Base-by-base conservation (phyloP, 306 rosid genomes). In the Quercus suber region DNA sequence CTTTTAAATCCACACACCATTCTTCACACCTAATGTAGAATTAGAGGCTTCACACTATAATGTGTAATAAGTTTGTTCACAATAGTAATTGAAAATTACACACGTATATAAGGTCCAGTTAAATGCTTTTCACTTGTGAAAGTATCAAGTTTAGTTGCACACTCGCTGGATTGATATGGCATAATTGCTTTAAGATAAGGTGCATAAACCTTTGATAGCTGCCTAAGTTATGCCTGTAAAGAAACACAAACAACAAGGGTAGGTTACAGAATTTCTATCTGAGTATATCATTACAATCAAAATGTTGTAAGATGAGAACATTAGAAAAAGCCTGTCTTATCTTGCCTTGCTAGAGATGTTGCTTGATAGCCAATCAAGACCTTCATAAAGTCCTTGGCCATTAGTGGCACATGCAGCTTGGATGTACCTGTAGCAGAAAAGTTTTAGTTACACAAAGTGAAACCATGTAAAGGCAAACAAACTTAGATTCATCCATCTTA, bases 321-420 rank as follows among this genome's bases (percentile, higher is more conserved):
- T 68, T 19, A 4, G 13, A 23, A 83, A 71, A 18, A 60, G 78
- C 21, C 23, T 70, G 60, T 56, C 30, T 79, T 78, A 67, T 81
- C 82, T 73, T 87, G 82, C 83, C 86, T 85, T 94, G 89, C 52
- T 76, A 74, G 93, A 81, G 82, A 94, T 89, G 84, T 94, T 84
- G 85, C 92, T 86, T 30, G 97, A 94, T 74, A 94, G 85, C 97
- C 96, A 90, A 84, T 92, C 97, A 72, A 93, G 94, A 45, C 94
- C 98, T 85, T 93, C 98, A 53, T 92, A 94, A 55, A 94, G 89
- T 49, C 88, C 89, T 86, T 86, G 89, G 45, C 88, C 89, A 53
- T 76, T 76, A 5, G 89, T 84, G 64, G 89, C 92, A 88, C 85
- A 77, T 37, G 89, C 21, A 20, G 88, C 80, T 43, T 88, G 92